Base-by-base conservation (phyloP, 2,329 filamentous ascomycete genomes). In the Fusarium cicatricum region DNA sequence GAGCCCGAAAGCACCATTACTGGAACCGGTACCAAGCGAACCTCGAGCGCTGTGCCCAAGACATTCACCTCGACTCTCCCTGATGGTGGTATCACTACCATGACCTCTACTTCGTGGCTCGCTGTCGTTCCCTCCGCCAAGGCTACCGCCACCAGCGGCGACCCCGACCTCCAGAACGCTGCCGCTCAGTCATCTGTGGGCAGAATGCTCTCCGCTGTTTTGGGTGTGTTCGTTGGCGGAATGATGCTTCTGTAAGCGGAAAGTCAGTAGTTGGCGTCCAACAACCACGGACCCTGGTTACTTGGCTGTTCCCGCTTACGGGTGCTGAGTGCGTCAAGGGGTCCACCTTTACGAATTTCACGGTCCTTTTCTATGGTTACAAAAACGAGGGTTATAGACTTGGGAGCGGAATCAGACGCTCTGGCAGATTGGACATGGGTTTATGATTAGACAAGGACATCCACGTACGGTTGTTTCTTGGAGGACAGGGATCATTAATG, bases 81-180 rank as follows among this genome's bases (percentile, higher is more conserved):
- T 11, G 71, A 80, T 42, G 82, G 82, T 21, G 76, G 73, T 28
- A 71, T 79, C 47, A 76, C 76, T 3, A 74, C 78, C 11, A 70
- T 82, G 42, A 83, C 80, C 11, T 75, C 75, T n/a, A 83, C 81
- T 2, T 80, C 80, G 1, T 80, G 74, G 66, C 80, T 83, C 3
- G 76, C 73, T 17, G 77, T 79, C 33, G 72, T 76, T 11, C 76
- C 78, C 2, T 71, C 74, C 1, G 61, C 68, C 17, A 60, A 70
- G 26, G 49, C 71, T 10, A 69, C 70, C n/a, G 56, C 58, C 14
- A 58, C 59, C 17, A 52, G 64, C 52, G 62, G 63, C 48, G 66
- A 69, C 34, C 72, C 76, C 31, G 70, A 67, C 26, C 68, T 80
- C 26, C 77, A 80, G 60, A 76, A 75, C 58, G 72, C 65, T 4